Conservation (phyloP, 2,329 filamentous ascomycete species). For the Shiraia sp. region DNA sequence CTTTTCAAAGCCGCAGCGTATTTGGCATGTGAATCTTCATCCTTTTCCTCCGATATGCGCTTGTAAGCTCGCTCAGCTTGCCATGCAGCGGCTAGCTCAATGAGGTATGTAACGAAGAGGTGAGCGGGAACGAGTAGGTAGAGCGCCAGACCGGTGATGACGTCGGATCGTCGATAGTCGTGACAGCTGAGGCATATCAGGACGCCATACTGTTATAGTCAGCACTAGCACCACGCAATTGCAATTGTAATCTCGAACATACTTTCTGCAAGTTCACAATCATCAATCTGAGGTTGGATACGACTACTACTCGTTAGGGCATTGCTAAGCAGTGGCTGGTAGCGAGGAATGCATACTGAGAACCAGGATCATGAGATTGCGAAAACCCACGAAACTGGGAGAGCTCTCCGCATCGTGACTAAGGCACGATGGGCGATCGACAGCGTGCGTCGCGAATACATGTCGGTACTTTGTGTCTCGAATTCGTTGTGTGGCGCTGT, state of each 20-base stretch:
- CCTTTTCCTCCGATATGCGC: slow-evolving; percentile 53
- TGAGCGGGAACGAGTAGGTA: slow-evolving; percentile 90
- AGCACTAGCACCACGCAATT: slow-evolving; percentile 19
- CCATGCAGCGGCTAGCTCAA: slow-evolving; percentile 80
- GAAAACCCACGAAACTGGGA: slow-evolving; percentile 89
- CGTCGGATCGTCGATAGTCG: slow-evolving; percentile 78
- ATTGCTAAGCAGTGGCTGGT: not conserved
- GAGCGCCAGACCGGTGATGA: slow-evolving; percentile 74
- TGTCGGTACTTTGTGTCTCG: slow-evolving; percentile 76
- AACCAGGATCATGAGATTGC: slow-evolving; percentile 95
- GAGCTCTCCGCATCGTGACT: slow-evolving; percentile 76
- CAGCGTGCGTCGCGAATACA: slow-evolving; percentile 81
- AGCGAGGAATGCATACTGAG: slow-evolving; percentile 62
- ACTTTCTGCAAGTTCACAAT: slow-evolving; percentile 98
- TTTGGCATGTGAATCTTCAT: slow-evolving; percentile 55
- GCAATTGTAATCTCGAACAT: slow-evolving; percentile 14
- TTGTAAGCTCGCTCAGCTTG: slow-evolving; percentile 73
- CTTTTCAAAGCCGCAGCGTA: slow-evolving; percentile 63
- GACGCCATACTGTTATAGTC: slow-evolving; percentile 75
- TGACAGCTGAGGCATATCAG: slow-evolving; percentile 90
- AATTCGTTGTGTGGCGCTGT: slow-evolving; percentile 20
- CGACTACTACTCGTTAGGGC: slow-evolving; percentile 61
- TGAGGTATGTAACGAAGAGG: slow-evolving; percentile 84
- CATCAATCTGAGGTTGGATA: slow-evolving; percentile 89
- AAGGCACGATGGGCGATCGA: slow-evolving; percentile 74